Percentiles rank a stretch among this genome's conserved stretches.
These are phyloP conservation scores for Termitomyces sp. DNA, from an alignment of 768 basidiomycete species.

Conservation along the genomic window DNA sequence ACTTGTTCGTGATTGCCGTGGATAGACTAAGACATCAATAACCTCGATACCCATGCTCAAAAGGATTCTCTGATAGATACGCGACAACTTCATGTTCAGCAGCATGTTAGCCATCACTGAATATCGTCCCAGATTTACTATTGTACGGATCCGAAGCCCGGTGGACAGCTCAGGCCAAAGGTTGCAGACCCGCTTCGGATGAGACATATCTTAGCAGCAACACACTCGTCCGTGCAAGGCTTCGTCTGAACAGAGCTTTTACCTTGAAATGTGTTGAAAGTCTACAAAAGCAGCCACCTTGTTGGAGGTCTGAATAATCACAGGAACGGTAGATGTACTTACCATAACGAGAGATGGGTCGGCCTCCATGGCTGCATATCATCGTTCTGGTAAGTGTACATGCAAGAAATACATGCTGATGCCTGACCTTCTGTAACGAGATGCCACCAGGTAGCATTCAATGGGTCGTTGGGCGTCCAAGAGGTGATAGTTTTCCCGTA, in stretches of 20 bases:
- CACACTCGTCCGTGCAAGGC: conserved; percentile 59
- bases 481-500: conserved; percentile 57
- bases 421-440: conserved; percentile 62
- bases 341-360: conserved; percentile 60
- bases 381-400: background rate
- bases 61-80: background rate
- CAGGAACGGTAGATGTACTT: conserved; percentile 18
- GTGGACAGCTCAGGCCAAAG: conserved; percentile 56
- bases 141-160: conserved; percentile 60
- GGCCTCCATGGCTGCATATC: conserved; percentile 50
- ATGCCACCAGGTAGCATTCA: conserved; percentile 86
- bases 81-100: background rate
- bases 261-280: conserved; percentile 69
- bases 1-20: no score
- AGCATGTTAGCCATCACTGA: background rate
- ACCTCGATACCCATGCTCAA: background rate
- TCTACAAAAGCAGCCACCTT: conserved; percentile 29
- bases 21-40: no score
- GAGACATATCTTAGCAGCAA: conserved; percentile 71
- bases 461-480: conserved; percentile 62
- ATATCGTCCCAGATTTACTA: conserved; percentile 13
- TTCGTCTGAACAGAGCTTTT: conserved; percentile 56
- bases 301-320: background rate
- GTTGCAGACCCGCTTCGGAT: conserved; percentile 71
- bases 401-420: background rate